Evolutionary conservation across 2,329 filamentous ascomycete species (phyloP), one percentile per base, ranked within the genome.

Genomic region (Fusarium anthophilum): DNA sequence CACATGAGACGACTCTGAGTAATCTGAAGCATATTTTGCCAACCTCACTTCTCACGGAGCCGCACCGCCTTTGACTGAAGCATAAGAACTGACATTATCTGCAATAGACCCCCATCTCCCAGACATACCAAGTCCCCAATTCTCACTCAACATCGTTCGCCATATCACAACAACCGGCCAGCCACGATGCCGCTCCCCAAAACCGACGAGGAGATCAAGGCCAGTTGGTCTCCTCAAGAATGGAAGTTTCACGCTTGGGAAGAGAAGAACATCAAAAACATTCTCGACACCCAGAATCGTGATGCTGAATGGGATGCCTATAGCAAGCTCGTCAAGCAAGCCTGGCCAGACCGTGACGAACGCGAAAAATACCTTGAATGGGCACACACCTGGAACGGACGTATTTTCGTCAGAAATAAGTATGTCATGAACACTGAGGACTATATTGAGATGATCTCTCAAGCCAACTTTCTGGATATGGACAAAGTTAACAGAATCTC

Each of bases 371-470:
- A 45, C 18, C 0, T 20, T 20, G 24, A 26, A 45, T 45, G 43
- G 43, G 10, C 5, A 45, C 0, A 12, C 10, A 4, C 0, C 10
- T 45, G 43, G 43, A 5, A 26, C 11, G 15, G n/a, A 3, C 43
- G 43, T 15, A 18, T 0, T 1, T 17, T 18, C 17, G n/a, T 0
- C 15, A 45, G 24, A 17, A 26, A 18, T 10, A 45, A 11, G 1
- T 45, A 45, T 9, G 6, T 13, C 11, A 45, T 45, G 14, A 45
- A 8, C 17, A 45, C 44, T 2, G 24, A 45, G 44, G 44, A 45
- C 44, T 45, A 18, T 0, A 26, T 14, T 18, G 24, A 45, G 11
- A 45, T 45, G 10, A 18, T 45, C 24, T 26, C n/a, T 28, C 24
- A 26, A 28, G 24, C 6, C 7, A 28, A 20, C 17, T 13, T 45